A percentile compares a stretch with the other conserved stretches of the same genome.
Evolutionary conservation across 768 basidiomycete genomes (phyloP).

Genomic region (Kwoniella shandongensis): DNA sequence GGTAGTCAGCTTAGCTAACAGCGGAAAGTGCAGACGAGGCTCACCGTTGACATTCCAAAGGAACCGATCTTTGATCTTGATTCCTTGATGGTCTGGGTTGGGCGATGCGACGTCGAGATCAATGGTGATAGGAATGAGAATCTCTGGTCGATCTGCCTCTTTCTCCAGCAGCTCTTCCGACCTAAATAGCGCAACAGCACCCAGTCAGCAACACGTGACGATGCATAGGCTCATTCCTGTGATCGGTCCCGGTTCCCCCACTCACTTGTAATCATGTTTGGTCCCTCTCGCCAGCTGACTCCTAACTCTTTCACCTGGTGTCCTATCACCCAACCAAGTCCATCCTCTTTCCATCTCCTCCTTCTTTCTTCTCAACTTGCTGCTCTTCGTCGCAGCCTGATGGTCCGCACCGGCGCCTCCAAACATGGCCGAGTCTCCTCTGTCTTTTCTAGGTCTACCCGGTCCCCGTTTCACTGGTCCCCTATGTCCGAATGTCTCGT

Average conservation of each 20-base stretch:
- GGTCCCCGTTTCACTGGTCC: constrained; percentile 14
- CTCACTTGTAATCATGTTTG: constrained; percentile 74
- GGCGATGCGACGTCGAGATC: constrained; percentile 92
- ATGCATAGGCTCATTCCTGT: background rate
- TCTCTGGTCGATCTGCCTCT: constrained; percentile 61
- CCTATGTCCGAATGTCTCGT: constrained; percentile 12
- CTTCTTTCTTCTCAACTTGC: constrained; percentile 55
- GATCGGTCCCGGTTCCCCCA: constrained; percentile 10
- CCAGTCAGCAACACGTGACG: background rate
- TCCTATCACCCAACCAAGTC: constrained; percentile 83
- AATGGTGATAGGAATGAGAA: constrained; percentile 86
- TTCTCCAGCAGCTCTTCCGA: constrained; percentile 64
- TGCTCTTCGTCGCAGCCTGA: constrained; percentile 68
- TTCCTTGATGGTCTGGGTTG: constrained; percentile 76
- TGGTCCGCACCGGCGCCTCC: constrained; percentile 76
- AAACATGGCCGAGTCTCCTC: constrained; percentile 38
- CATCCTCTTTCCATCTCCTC: constrained; percentile 62
- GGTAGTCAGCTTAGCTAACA: no score
- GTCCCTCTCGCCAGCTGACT: constrained; percentile 51
- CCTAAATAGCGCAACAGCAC: constrained; percentile 46
- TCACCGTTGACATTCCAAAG: constrained; percentile 85
- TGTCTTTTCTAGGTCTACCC: constrained; percentile 56
- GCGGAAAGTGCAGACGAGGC: constrained; percentile 14
- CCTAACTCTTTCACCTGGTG: constrained; percentile 75
- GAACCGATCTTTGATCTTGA: constrained; percentile 90